Evolutionary conservation across 495 filamentous ascomycete genomes (phyloP), one percentile per base, ranked within the genome.

Genomic region (Annulohypoxylon moriforme): DNA sequence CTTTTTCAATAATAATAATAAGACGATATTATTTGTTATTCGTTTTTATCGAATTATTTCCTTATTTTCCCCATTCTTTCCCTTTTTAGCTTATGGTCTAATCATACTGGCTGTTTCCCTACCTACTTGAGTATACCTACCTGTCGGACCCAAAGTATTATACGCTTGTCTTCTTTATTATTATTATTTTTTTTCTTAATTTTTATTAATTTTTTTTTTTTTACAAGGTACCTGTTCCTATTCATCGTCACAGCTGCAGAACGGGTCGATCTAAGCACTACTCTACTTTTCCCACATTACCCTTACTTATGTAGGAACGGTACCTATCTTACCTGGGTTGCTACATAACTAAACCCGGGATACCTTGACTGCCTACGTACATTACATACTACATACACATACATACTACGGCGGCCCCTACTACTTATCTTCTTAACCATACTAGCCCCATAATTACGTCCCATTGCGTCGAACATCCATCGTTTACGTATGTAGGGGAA

Each of bases 381-480:
- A 63, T 60, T 47, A 64, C 53, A 42, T 47, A 46, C 61, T 53
- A 52, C 40, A 50, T 62, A 52, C 55, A 52, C 53, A 38, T 38
- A 46, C 69, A 56, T 68, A 58, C 69, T 61, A 60, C 56, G 55
- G 56, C 60, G 49, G 34, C 57, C 61, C 68, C 57, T 69, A 72
- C 67, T 71, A 75, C 67, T 72, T 74, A 68, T 73, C 69, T 74
- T 67, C 64, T 73, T 67, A 75, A 68, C 75, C 69, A 72, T 75
- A 67, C 56, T 72, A 67, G 67, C 58, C 62, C 75, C 75, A 75
- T 77, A 75, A 72, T 70, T 72, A 60, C 53, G 72, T 75, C 72
- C 67, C 75, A 69, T 74, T 72, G 75, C 70, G 74, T 74, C 60
- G 57, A 63, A 46, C 36, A 65, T 72, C 68, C 36, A 65, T 72